phyloP scores from a whole-genome alignment of 1,284 basidiomycete genomes.

The Marasmius oreades region DNA sequence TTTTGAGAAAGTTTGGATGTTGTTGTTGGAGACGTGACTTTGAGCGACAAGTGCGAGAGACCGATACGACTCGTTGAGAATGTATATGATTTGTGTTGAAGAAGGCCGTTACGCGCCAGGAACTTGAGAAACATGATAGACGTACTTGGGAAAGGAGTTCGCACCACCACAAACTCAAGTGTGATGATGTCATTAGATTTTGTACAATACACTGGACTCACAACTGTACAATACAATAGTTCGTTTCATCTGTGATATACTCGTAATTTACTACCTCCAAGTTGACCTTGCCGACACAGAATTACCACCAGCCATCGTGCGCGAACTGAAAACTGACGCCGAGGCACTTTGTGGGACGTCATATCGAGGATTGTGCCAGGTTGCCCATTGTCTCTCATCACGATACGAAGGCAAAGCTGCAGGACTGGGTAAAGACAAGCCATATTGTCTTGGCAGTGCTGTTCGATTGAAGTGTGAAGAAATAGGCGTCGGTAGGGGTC shows the following conservation, averaged over 20 bases:
- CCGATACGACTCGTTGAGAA: neutral
- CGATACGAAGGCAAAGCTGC: neutral
- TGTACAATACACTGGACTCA: no score
- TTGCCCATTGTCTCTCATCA: neutral
- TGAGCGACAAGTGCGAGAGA: neutral
- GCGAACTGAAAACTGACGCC: neutral
- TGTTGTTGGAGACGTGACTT: neutral
- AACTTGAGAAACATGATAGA: neutral
- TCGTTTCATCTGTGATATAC: no score
- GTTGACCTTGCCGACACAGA: neutral
- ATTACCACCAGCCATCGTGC: neutral
- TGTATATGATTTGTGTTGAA: neutral
- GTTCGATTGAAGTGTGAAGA: neutral
- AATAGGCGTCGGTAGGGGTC: neutral
- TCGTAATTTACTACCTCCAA: no score
- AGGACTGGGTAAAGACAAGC: no score
- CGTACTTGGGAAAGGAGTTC: neutral
- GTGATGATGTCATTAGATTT: no score
- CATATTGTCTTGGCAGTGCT: neutral
- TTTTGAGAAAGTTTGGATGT: neutral
- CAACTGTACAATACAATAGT: no score
- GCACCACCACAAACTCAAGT: no score
- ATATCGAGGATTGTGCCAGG: neutral
- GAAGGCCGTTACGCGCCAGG: neutral
- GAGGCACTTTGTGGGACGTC: neutral